A percentile compares a stretch with the other conserved stretches of the same genome.
These are phyloP conservation scores for Euphorbia peplus DNA, from an alignment of 345 rosid genomes.

Conservation along the genomic window DNA sequence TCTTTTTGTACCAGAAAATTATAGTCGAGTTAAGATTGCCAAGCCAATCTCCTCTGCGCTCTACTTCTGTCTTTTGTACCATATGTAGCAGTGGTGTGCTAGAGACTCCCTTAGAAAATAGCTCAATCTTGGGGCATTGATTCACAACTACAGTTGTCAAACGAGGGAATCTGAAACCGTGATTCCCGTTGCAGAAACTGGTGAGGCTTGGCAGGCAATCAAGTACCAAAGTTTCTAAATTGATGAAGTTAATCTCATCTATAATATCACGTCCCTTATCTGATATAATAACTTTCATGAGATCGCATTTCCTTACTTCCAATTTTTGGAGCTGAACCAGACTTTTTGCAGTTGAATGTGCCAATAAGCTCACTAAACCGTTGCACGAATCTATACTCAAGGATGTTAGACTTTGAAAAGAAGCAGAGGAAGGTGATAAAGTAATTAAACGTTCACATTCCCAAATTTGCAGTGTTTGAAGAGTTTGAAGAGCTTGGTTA, in stretches of 20 bases:
- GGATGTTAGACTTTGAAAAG: too few relatives aligned
- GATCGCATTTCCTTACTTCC: constrained; percentile 8
- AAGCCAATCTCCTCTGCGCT: background rate
- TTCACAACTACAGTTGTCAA: too few relatives aligned
- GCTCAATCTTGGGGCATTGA: background rate
- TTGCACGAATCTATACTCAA: too few relatives aligned
- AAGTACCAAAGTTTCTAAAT: too few relatives aligned
- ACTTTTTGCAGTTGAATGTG: constrained; percentile 2
- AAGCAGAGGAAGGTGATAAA: too few relatives aligned
- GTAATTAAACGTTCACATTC: too few relatives aligned
- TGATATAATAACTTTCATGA: constrained; percentile 11
- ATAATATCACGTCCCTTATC: too few relatives aligned
- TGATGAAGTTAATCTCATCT: background rate
- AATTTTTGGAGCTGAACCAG: constrained; percentile 1
- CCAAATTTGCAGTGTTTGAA: too few relatives aligned
- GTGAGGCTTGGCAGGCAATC: constrained; percentile 1
- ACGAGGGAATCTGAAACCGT: constrained; percentile 2
- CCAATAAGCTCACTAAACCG: too few relatives aligned
- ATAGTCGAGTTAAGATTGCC: background rate
- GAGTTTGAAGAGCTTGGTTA: too few relatives aligned
- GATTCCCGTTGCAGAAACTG: background rate
- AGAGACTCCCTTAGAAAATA: background rate
- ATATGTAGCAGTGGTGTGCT: background rate
- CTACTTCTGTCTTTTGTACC: background rate
- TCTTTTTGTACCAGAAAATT: too few relatives aligned